Evolutionary conservation across 306 rosid species (phyloP).

Genomic region (Vicia villosa): DNA sequence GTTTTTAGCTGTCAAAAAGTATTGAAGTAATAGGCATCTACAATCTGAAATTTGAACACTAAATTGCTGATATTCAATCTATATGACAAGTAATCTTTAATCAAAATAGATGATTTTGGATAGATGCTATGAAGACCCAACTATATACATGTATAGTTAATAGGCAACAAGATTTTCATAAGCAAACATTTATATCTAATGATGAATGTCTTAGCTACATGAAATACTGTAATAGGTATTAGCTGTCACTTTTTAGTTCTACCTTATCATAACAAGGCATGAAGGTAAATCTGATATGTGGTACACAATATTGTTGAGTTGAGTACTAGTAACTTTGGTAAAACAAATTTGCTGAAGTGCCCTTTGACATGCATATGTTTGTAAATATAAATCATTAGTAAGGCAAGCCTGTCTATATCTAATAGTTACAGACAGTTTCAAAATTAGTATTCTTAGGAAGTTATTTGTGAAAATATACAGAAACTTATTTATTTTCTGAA

Average conservation of each 20-base stretch:
- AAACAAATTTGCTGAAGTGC: neutral
- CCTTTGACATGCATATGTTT: neutral
- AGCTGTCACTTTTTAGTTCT: neutral
- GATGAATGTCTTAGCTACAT: neutral
- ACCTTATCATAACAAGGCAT: neutral
- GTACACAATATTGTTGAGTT: neutral
- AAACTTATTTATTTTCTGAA: too few species aligned
- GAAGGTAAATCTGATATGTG: neutral
- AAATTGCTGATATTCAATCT: neutral
- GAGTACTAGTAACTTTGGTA: slow-evolving; percentile 3
- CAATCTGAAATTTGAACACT: slow-evolving; percentile 3
- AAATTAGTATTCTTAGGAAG: too few species aligned
- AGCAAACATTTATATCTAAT: neutral
- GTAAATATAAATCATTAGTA: neutral
- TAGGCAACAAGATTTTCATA: neutral
- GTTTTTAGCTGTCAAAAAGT: neutral
- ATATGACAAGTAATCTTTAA: slow-evolving; percentile 6
- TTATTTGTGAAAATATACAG: too few species aligned
- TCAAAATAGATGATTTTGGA: slow-evolving; percentile 2
- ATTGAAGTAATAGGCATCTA: slow-evolving; percentile 7
- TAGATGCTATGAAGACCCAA: neutral
- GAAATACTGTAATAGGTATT: neutral
- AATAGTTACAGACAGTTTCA: neutral
- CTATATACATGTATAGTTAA: neutral
- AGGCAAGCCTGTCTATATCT: slow-evolving; percentile 6